phyloP scores from a whole-genome alignment of 805 yeast species.

The Cephaloascus fragrans region DNA sequence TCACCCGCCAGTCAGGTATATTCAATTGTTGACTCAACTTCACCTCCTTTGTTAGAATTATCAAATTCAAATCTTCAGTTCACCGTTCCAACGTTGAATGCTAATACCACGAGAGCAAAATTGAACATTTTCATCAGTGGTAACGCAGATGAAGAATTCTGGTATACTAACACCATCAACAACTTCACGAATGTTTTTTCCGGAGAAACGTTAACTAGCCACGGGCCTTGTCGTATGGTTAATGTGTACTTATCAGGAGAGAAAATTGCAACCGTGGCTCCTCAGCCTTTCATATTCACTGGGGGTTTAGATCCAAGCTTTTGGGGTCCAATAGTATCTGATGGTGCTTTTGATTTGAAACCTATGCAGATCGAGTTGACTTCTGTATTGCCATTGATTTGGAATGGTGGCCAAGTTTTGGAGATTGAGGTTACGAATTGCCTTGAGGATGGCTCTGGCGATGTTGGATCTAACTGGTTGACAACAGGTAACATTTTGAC shows the following conservation, averaged over 20 bases:
- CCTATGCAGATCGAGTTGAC: conserved; percentile 65
- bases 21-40: not conserved
- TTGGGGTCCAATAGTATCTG: conserved; percentile 75
- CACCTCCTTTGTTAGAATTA: conserved; percentile 29
- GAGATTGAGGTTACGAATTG: conserved; percentile 48
- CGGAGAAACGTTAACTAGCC: conserved; percentile 38
- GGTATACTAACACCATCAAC: conserved; percentile 61
- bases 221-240: conserved; percentile 65
- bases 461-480: conserved; percentile 48
- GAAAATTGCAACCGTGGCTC: conserved; percentile 52
- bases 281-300: conserved; percentile 67
- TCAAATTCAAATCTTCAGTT: conserved; percentile 29
- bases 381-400: conserved; percentile 55
- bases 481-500: conserved; percentile 44
- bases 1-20: not conserved
- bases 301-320: conserved; percentile 76
- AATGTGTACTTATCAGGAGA: conserved; percentile 52
- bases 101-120: conserved; percentile 50
- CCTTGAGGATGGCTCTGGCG: conserved; percentile 22
- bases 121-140: conserved; percentile 62
- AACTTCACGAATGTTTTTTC: conserved; percentile 28
- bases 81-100: conserved; percentile 33
- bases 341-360: conserved; percentile 64
- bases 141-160: conserved; percentile 73
- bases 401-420: conserved; percentile 34